A percentile compares a stretch with the other conserved stretches of the same genome.
Conservation (phyloP, 1,284 basidiomycete species). For the Puccinia triticina region DNA sequence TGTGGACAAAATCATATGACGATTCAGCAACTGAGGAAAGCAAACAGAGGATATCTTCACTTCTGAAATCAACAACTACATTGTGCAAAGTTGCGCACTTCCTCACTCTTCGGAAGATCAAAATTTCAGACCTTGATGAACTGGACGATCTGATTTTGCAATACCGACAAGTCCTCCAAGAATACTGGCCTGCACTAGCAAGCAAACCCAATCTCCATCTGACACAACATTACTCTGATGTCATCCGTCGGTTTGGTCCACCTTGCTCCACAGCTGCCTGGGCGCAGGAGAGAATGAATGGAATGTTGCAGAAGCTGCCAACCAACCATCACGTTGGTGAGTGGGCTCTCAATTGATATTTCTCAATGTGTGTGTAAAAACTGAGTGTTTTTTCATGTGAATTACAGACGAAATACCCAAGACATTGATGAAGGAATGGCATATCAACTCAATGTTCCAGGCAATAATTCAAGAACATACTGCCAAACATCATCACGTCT, state of each 20-base stretch:
- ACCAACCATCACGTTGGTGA: not conserved
- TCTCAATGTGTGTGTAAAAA: too few relatives aligned
- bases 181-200: not conserved
- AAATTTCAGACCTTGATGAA: not conserved
- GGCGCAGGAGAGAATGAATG: too few relatives aligned
- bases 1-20: too few relatives aligned
- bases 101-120: not conserved
- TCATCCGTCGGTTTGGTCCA: too few relatives aligned
- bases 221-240: too few relatives aligned
- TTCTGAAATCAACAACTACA: not conserved
- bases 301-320: too few relatives aligned
- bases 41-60: not conserved
- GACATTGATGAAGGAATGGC: not conserved
- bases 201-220: not conserved
- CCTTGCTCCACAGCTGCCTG: too few relatives aligned
- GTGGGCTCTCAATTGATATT: not conserved
- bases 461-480: not conserved
- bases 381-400: not conserved
- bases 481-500: not conserved
- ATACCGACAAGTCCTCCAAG: not conserved
- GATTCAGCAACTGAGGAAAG: too few relatives aligned
- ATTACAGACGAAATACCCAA: not conserved
- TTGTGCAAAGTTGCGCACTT: slow-evolving; percentile 7
- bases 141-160: not conserved
- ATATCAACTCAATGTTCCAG: not conserved